Conservation (phyloP, 129 eudicot genomes). For the Flaveria linearis region DNA sequence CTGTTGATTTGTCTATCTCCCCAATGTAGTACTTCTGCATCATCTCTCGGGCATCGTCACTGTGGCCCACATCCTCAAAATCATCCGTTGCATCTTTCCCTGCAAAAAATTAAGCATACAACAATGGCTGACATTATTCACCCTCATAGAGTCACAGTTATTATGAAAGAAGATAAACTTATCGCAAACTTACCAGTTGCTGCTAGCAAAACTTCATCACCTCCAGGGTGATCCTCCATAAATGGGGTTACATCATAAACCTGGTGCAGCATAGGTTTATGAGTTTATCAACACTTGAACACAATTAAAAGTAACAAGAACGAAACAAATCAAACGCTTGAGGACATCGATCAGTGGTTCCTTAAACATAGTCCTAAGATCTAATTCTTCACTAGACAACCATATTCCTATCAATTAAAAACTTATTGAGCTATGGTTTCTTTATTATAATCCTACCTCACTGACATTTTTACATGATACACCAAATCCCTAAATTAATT, state of each 20-base stretch:
- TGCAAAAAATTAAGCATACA: conserved; percentile 29
- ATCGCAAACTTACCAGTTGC: conserved; percentile 66
- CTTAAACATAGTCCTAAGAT: not conserved
- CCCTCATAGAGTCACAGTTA: not conserved
- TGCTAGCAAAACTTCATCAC: conserved; percentile 88
- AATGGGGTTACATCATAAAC: conserved; percentile 91
- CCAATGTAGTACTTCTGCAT: conserved; percentile 77
- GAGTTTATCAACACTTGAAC: not conserved
- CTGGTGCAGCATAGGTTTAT: conserved; percentile 36
- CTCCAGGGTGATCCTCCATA: conserved; percentile 98
- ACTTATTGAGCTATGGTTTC: not conserved
- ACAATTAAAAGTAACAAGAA: not conserved
- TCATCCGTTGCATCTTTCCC: conserved; percentile 97
- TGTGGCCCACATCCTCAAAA: conserved; percentile 91
- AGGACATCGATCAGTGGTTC: too few relatives aligned
- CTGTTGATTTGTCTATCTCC: conserved; percentile 64
- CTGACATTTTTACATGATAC: not conserved
- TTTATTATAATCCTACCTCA: not conserved
- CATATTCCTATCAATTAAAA: not conserved
- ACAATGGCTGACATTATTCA: not conserved
- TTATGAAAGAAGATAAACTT: not conserved
- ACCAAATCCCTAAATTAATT: not conserved
- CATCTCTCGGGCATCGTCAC: conserved; percentile 75
- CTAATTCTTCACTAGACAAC: not conserved
- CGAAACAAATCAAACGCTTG: not conserved